Conservation (phyloP, 2,329 filamentous ascomycete genomes). For the Hysterium pulicare region DNA sequence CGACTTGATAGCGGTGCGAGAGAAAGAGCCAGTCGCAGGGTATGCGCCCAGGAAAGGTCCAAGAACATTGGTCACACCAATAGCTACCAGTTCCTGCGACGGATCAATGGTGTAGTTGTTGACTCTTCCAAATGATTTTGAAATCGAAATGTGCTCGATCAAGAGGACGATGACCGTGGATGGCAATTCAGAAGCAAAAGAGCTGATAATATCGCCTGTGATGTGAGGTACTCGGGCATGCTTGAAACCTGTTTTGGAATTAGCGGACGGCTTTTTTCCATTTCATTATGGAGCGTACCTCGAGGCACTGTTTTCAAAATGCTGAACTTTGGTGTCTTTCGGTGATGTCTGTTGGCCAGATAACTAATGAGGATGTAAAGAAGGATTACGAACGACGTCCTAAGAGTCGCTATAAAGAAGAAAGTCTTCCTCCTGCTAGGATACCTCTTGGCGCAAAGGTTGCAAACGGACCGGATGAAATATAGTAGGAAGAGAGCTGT, state of each 20-base stretch:
- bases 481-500: constrained; percentile 79
- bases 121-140: constrained; percentile 91
- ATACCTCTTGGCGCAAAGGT: constrained; percentile 62
- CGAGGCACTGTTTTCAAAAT: constrained; percentile 74
- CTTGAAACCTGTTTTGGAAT: constrained; percentile 55
- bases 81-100: constrained; percentile 92
- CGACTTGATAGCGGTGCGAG: constrained; percentile 92
- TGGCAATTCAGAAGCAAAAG: constrained; percentile 71
- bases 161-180: constrained; percentile 86
- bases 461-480: constrained; percentile 59
- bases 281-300: constrained; percentile 47
- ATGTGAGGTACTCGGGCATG: constrained; percentile 72
- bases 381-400: constrained; percentile 87
- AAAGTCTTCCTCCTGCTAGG: constrained; percentile 68
- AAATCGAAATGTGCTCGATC: constrained; percentile 95
- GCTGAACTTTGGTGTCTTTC: constrained; percentile 61
- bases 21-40: constrained; percentile 92
- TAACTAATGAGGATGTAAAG: constrained; percentile 91
- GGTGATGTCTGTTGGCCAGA: constrained; percentile 68
- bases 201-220: constrained; percentile 61
- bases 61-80: constrained; percentile 84
- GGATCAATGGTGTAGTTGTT: constrained; percentile 98
- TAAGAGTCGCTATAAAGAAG: constrained; percentile 88
- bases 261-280: neutral
- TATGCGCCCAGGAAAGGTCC: constrained; percentile 90